phyloP scores from a whole-genome alignment of 2,329 filamentous ascomycete species.

The Colletotrichum tanaceti region DNA sequence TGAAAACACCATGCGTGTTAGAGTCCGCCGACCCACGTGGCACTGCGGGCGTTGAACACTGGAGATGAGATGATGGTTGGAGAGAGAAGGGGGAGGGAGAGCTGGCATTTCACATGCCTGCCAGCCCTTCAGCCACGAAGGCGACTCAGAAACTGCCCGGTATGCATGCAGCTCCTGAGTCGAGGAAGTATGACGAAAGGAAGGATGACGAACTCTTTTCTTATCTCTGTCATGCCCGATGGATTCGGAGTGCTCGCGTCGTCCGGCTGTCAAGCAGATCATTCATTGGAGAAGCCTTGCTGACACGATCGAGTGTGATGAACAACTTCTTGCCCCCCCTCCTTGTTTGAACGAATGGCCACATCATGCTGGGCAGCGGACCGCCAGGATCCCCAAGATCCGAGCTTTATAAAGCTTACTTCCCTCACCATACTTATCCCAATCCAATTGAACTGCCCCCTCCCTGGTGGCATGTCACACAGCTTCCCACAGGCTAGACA shows the following conservation, averaged over 20 bases:
- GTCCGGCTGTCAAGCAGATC: too few relatives aligned
- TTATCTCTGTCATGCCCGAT: too few relatives aligned
- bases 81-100: too few relatives aligned
- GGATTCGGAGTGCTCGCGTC: neutral
- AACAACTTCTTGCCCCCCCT: too few relatives aligned
- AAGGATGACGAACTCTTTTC: too few relatives aligned
- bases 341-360: neutral
- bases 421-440: neutral
- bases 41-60: neutral
- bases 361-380: neutral
- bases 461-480: neutral
- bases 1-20: constrained; percentile 11
- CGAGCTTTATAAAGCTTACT: neutral
- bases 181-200: neutral
- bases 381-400: neutral
- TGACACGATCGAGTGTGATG: neutral
- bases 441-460: neutral
- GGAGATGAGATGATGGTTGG: constrained; percentile 20
- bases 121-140: neutral
- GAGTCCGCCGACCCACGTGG: constrained; percentile 18
- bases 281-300: neutral
- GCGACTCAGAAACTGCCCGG: neutral
- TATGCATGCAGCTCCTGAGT: neutral
- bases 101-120: constrained; percentile 27
- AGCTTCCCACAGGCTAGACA: neutral